Percentiles rank a stretch among this genome's conserved stretches.
Evolutionary conservation across 139 green algal species (phyloP).

Genomic region (Gonium pectorale): DNA sequence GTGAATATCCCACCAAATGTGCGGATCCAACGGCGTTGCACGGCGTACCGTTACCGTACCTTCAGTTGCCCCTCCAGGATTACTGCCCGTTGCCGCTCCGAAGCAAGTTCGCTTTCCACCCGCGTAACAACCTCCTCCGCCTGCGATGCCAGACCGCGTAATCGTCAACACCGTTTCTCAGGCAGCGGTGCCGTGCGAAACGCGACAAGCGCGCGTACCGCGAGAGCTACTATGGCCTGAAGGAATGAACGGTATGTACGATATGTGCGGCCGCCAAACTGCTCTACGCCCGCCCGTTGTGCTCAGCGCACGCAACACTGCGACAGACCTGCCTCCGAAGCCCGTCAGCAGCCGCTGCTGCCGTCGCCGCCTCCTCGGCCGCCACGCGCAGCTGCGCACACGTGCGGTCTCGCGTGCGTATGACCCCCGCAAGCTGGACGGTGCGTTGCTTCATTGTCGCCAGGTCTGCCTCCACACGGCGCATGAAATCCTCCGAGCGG

Average conservation of each 20-base stretch:
- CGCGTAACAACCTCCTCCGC: slow-evolving; percentile 39
- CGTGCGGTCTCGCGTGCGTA: slow-evolving; percentile 1
- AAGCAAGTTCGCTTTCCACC: slow-evolving; percentile 35
- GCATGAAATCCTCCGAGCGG: slow-evolving; percentile 31
- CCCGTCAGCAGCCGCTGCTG: background rate
- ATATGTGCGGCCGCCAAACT: too few species aligned
- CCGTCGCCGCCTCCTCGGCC: slow-evolving; percentile 22
- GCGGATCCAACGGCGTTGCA: too few species aligned
- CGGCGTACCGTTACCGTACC: too few species aligned
- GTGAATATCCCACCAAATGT: too few species aligned
- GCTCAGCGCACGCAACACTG: background rate
- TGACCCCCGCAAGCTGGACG: slow-evolving; percentile 6
- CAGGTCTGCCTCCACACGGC: slow-evolving; percentile 23
- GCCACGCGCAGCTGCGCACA: background rate
- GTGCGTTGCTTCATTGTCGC: slow-evolving; percentile 4
- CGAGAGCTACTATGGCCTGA: too few species aligned
- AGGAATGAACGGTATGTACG: too few species aligned
- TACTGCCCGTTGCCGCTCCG: slow-evolving; percentile 22
- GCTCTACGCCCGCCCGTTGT: too few species aligned
- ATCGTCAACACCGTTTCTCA: too few species aligned
- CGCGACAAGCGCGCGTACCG: too few species aligned
- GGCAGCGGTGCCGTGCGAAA: too few species aligned
- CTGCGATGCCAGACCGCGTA: too few species aligned
- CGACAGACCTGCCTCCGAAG: background rate
- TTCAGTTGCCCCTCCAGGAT: slow-evolving; percentile 34